A percentile compares a stretch with the other conserved stretches of the same genome.
Conservation (phyloP, 192 early-diverging fungal species). For the Chytriomyces sp. region DNA sequence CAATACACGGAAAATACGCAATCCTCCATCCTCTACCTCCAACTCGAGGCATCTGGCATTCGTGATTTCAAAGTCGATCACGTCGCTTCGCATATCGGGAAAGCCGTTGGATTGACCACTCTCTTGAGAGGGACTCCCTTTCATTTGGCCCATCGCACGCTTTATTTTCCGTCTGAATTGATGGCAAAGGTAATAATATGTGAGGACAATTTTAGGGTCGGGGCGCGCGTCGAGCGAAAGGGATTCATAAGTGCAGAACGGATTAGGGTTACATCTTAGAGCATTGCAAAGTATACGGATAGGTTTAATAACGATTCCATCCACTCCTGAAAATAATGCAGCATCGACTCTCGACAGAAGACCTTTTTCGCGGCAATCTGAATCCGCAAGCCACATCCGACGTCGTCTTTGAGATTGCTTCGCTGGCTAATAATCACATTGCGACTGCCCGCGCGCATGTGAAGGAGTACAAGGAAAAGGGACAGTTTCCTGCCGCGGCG, state of each 20-base stretch:
- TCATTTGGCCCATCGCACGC: slow-evolving; percentile 64
- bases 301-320: too few relatives aligned
- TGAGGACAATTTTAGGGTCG: too few relatives aligned
- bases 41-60: slow-evolving; percentile 84
- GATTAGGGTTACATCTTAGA: too few relatives aligned
- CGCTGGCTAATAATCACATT: slow-evolving; percentile 76
- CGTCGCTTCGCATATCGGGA: slow-evolving; percentile 86
- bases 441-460: slow-evolving; percentile 66
- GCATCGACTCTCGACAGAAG: slow-evolving; percentile 78
- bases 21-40: slow-evolving; percentile 84
- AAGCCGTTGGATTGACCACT: slow-evolving; percentile 81
- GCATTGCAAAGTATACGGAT: too few relatives aligned
- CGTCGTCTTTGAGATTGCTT: slow-evolving; percentile 85
- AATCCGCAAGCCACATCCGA: slow-evolving; percentile 70
- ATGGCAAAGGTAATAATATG: slow-evolving; percentile 68
- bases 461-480: background rate
- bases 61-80: slow-evolving; percentile 84
- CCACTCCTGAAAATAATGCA: too few relatives aligned
- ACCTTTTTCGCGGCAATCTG: slow-evolving; percentile 62
- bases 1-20: slow-evolving; percentile 86
- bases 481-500: slow-evolving; percentile 44
- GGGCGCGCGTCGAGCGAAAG: too few relatives aligned
- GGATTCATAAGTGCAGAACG: too few relatives aligned
- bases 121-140: slow-evolving; percentile 75
- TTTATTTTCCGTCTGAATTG: slow-evolving; percentile 77